Conservation (phyloP, 2,329 filamentous ascomycete genomes). For the Pseudohalonectria lignicola region DNA sequence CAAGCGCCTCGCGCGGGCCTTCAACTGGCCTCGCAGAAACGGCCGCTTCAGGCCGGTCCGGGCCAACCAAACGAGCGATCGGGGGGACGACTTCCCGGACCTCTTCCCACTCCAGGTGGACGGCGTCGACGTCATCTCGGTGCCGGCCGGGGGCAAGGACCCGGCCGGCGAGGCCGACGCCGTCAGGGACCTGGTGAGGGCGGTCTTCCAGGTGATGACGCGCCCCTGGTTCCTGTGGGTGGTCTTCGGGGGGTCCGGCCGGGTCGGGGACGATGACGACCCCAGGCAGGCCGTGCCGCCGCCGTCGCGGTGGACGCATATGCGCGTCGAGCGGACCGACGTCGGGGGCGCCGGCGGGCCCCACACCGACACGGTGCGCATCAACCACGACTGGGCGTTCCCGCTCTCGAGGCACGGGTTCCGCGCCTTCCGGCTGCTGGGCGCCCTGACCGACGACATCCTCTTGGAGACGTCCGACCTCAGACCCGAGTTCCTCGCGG, state of each 20-base stretch:
- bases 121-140: neutral
- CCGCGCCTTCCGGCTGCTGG: neutral
- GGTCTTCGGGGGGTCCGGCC: neutral
- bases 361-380: neutral
- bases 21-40: neutral
- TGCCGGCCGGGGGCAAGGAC: too few species aligned
- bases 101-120: neutral
- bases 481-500: neutral
- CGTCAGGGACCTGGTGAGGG: too few species aligned
- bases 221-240: neutral
- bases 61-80: neutral
- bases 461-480: neutral
- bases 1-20: neutral
- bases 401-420: neutral
- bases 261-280: neutral
- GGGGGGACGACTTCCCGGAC: neutral
- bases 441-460: neutral
- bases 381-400: neutral
- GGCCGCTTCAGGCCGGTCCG: neutral
- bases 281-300: neutral
- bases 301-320: slow-evolving; percentile 2
- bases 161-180: too few species aligned
- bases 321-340: slow-evolving; percentile 2
- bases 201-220: too few species aligned
- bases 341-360: neutral